Evolutionary conservation across 2,329 filamentous ascomycete species (phyloP).

Genomic region (Lasiodiplodia theobromae): DNA sequence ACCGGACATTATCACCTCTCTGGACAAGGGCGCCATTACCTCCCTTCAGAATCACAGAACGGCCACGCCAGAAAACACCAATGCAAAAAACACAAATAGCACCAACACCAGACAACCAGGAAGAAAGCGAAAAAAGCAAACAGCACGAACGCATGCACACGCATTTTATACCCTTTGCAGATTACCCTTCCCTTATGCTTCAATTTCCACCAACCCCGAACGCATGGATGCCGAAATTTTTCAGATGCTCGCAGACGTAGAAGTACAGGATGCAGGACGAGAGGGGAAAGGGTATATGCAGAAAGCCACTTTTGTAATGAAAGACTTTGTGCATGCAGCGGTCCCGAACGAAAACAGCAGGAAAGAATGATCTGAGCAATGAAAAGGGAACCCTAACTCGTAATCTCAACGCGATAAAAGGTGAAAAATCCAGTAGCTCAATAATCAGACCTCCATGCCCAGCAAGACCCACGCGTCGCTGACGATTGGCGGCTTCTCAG

Average conservation of each 20-base stretch:
- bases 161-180: conserved; percentile 5
- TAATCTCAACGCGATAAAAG: background rate
- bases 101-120: background rate
- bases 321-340: background rate
- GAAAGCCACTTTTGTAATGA: background rate
- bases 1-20: background rate
- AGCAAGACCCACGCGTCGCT: conserved; percentile 86
- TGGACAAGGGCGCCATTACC: conserved; percentile 1
- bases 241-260: conserved; percentile 22
- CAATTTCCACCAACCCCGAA: conserved; percentile 3
- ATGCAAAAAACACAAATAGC: background rate
- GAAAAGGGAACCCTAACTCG: background rate
- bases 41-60: conserved; percentile 20
- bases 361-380: background rate
- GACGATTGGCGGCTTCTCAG: conserved; percentile 65
- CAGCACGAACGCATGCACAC: background rate
- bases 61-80: conserved; percentile 3
- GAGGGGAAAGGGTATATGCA: background rate
- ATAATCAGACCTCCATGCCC: conserved; percentile 76
- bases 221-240: conserved; percentile 9
- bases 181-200: background rate
- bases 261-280: conserved; percentile 11
- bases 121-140: background rate
- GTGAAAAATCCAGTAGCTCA: background rate
- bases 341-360: background rate